Evolutionary conservation across 2,329 filamentous ascomycete species (phyloP), one percentile per base, ranked within the genome.

Genomic region (Colletotrichum zoysiae): DNA sequence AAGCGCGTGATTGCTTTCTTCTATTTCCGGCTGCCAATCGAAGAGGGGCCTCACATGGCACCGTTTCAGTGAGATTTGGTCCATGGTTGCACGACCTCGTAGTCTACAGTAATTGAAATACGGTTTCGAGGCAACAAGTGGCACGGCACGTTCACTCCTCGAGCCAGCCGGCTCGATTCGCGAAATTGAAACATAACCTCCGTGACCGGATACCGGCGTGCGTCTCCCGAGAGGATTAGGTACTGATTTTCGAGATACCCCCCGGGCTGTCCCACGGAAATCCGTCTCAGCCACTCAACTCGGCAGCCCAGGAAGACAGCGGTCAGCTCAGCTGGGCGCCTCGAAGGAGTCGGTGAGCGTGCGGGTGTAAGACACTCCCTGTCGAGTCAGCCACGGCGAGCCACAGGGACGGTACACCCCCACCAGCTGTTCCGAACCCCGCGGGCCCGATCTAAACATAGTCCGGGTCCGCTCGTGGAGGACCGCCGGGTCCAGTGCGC

Each of bases 371-470:
- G n/a, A 35, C 33, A 26, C 18, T 2, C n/a, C 9, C 7, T 11
- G 12, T 26, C 6, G 35, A 35, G 18, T 38, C 53, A n/a, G 44
- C 18, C 44, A 3, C 26, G 18, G 14, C 11, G 44, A 26, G 20
- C 35, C 44, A 55, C 35, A 5, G 44, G n/a, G 16, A 35, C 35
- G 46, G 35, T 46, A 4, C 35, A 46, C 20, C 38, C 20, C 14
- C 35, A 20, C 20, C 20, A 12, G 44, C 59, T 20, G 46, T 26
- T n/a, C 61, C 38, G 61, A 40, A 20, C 3, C 33, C 11, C 35
- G 30, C 67, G 63, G 67, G 9, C n/a, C 67, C 67, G 63, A 56
- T 44, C 35, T 30, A 20, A 42, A 53, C 55, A 50, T 14, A 59
- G 51, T 59, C 65, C 58, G 58, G 48, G 30, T 69, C 69, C 33